A percentile compares a stretch with the other conserved stretches of the same genome.
Evolutionary conservation across 2,329 filamentous ascomycete genomes (phyloP).

Genomic region (Plenodomus tracheiphilus): DNA sequence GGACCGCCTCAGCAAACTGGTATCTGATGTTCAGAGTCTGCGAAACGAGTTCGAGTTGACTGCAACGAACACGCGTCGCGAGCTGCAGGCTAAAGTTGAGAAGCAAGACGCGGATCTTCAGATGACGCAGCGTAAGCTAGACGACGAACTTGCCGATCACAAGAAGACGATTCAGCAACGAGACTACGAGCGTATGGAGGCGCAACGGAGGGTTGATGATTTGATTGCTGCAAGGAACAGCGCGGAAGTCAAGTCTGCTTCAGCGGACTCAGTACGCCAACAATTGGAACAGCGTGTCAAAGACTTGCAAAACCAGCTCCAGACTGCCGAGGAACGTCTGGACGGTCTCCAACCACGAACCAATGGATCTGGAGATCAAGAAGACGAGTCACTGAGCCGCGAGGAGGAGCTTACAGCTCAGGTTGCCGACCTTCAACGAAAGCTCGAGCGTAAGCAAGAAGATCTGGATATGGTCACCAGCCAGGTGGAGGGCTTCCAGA

Average conservation of each 20-base stretch:
- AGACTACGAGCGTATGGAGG: slow-evolving; percentile 87
- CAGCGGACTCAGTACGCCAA: slow-evolving; percentile 83
- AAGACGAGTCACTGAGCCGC: slow-evolving; percentile 62
- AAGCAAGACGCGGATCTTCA: slow-evolving; percentile 77
- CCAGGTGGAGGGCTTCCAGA: slow-evolving; percentile 85
- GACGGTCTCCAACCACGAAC: slow-evolving; percentile 76
- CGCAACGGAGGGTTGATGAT: slow-evolving; percentile 90
- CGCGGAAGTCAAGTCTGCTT: slow-evolving; percentile 82
- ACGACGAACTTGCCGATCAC: slow-evolving; percentile 78
- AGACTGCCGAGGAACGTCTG: slow-evolving; percentile 84
- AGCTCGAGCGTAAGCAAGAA: slow-evolving; percentile 77
- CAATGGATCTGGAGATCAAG: slow-evolving; percentile 50
- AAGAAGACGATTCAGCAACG: slow-evolving; percentile 83
- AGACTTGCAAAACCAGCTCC: slow-evolving; percentile 84
- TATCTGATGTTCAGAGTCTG: slow-evolving; percentile 82
- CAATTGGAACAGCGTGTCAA: slow-evolving; percentile 87
- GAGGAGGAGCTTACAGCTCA: slow-evolving; percentile 84
- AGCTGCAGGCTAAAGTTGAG: slow-evolving; percentile 78
- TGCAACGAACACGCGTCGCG: slow-evolving; percentile 79
- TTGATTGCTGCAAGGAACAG: slow-evolving; percentile 78
- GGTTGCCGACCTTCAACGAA: slow-evolving; percentile 81
- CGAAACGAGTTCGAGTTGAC: slow-evolving; percentile 88
- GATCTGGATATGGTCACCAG: slow-evolving; percentile 81
- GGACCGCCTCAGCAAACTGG: slow-evolving; percentile 76
- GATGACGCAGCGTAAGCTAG: slow-evolving; percentile 78